Evolutionary conservation across 1,139 yeast species (phyloP).

Genomic region (Protomyces lactucae-debilis): DNA sequence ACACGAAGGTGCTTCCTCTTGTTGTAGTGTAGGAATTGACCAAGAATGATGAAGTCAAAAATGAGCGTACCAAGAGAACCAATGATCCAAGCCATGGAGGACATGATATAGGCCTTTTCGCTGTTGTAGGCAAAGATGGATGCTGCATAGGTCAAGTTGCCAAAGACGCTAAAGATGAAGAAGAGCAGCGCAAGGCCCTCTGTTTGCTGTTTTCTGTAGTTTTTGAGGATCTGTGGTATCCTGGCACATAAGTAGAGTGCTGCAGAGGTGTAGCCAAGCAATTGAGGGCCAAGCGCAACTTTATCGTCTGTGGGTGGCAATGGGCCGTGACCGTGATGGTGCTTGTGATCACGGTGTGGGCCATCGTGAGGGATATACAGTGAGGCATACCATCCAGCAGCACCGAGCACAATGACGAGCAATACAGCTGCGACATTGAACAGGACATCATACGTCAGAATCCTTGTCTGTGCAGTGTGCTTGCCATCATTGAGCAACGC

Average conservation of each 20-base stretch:
- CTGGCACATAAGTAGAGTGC: conserved; percentile 67
- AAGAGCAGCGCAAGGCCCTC: conserved; percentile 65
- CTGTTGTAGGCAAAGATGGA: conserved; percentile 49
- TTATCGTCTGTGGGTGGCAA: conserved; percentile 29
- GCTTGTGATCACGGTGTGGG: background rate
- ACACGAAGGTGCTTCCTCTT: background rate
- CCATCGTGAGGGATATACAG: conserved; percentile 4
- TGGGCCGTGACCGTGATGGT: background rate
- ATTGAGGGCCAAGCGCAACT: conserved; percentile 48
- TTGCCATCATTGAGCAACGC: background rate
- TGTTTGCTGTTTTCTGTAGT: conserved; percentile 63
- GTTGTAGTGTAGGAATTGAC: conserved; percentile 9
- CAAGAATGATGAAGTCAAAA: conserved; percentile 9
- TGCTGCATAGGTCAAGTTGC: conserved; percentile 70
- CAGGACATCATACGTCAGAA: background rate
- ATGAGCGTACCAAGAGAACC: conserved; percentile 21
- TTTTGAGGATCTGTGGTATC: conserved; percentile 72
- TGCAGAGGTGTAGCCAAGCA: conserved; percentile 70
- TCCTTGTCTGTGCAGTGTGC: background rate
- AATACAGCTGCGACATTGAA: conserved; percentile 9
- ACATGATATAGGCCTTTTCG: background rate
- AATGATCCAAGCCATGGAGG: conserved; percentile 17
- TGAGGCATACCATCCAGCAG: conserved; percentile 30
- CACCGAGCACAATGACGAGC: conserved; percentile 4
- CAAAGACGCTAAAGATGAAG: conserved; percentile 70